phyloP scores from a whole-genome alignment of 148 eudicot species.

The Fagopyrum esculentum region DNA sequence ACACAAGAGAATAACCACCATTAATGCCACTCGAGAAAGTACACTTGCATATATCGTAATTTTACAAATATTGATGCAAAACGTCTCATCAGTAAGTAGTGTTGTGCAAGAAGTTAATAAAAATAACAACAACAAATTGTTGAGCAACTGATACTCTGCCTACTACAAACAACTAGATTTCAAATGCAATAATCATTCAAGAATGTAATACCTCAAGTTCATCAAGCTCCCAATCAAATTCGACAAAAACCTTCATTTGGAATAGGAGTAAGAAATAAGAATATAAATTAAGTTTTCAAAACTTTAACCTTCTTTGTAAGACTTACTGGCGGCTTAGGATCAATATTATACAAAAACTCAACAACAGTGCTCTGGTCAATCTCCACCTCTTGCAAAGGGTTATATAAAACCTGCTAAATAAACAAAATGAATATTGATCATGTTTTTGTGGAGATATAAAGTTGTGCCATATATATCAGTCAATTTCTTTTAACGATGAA shows the following conservation, averaged over 20 bases:
- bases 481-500: not conserved
- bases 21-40: not conserved
- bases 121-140: not conserved
- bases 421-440: not conserved
- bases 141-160: not conserved
- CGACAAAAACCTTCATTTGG: slow-evolving; percentile 56
- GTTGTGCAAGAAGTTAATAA: not conserved
- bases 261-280: not conserved
- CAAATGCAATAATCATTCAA: not conserved
- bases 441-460: not conserved
- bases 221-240: slow-evolving; percentile 97
- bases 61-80: not conserved
- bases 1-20: not conserved
- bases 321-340: slow-evolving; percentile 85
- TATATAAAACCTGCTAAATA: slow-evolving; percentile 64
- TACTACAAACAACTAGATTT: not conserved
- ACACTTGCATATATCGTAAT: not conserved
- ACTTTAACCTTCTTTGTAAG: not conserved
- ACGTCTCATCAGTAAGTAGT: not conserved
- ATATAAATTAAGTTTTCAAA: not conserved
- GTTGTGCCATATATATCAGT: not conserved
- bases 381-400: slow-evolving; percentile 82
- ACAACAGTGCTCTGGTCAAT: slow-evolving; percentile 81
- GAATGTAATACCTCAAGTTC: slow-evolving; percentile 67
- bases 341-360: slow-evolving; percentile 51